Evolutionary conservation across 129 eudicot genomes (phyloP).

Genomic region (Arctium lappa): DNA sequence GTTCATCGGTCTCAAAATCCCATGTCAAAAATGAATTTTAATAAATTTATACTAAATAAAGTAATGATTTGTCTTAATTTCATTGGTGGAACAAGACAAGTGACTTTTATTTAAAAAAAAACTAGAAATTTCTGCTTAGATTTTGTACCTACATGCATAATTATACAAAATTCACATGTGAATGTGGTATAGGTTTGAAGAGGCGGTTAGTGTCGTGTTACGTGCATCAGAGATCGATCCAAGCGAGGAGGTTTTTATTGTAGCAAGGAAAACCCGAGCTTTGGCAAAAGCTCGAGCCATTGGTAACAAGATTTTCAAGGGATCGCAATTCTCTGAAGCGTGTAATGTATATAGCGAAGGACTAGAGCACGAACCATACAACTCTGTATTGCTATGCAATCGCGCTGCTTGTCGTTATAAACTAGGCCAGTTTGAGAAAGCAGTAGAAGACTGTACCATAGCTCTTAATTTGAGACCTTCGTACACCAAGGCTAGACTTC

Average conservation of each 20-base stretch:
- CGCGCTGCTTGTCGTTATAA: slow-evolving; percentile 81
- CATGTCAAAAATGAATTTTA: too few species aligned
- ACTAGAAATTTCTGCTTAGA: background rate
- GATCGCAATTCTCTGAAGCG: slow-evolving; percentile 52
- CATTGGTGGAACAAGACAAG: background rate
- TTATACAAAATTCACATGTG: background rate
- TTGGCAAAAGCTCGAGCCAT: slow-evolving; percentile 54
- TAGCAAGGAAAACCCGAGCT: slow-evolving; percentile 43
- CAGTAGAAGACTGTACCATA: slow-evolving; percentile 60
- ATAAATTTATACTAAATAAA: too few species aligned
- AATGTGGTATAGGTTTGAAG: slow-evolving; percentile 63
- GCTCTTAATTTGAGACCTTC: slow-evolving; percentile 67
- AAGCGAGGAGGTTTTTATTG: slow-evolving; percentile 27
- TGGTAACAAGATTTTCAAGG: slow-evolving; percentile 67
- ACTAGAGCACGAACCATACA: slow-evolving; percentile 57
- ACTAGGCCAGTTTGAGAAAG: slow-evolving; percentile 64
- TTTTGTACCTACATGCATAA: background rate
- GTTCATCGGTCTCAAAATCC: too few species aligned
- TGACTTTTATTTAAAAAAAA: background rate
- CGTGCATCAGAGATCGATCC: slow-evolving; percentile 54
- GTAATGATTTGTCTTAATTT: too few species aligned
- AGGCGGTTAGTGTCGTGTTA: slow-evolving; percentile 53
- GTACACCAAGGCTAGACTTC: slow-evolving; percentile 65
- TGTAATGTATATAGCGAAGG: slow-evolving; percentile 56
- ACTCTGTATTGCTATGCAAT: slow-evolving; percentile 69